Evolutionary conservation across 2,329 filamentous ascomycete genomes (phyloP), one percentile per base, ranked within the genome.

Genomic region (Diaporthe sp.): DNA sequence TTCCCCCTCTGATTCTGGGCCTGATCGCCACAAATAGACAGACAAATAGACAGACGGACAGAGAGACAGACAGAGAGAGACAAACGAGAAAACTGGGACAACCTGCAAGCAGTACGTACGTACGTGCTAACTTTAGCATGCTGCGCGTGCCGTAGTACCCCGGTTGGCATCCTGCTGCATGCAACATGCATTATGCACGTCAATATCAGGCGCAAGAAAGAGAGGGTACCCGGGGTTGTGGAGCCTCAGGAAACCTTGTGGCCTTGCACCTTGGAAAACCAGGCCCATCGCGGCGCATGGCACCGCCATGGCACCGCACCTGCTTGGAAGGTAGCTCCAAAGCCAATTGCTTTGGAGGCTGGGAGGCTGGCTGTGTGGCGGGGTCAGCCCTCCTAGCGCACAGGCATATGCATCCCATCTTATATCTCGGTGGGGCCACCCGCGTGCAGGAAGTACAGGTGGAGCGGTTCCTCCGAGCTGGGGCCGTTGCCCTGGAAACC

Each of bases 341-440:
- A 66, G 63, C 39, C 63, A 66, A 66, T 65, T 35, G 61, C 19
- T 4, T n/a, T 35, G 44, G 42, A 66, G 63, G 63, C 30, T 66
- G 63, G 47, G 32, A 51, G 63, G 47, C 30, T 39, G 63, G 63
- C 47, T 37, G 44, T 51, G 47, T 13, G 32, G 63, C 32, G 44
- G 63, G 63, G 63, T 53, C 47, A 68, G 63, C 63, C 63, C 63
- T 35, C 27, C 63, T 68, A 39, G 63, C 63, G 63, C 63, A 68
- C 63, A 68, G 63, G 47, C 63, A 53, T 68, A 66, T 66, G 63
- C 63, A 53, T 27, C 27, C 63, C 30, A 66, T 37, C 32, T 32
- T 37, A 66, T 35, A 42, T 42, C 37, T 22, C 13, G 39, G 59
- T 63, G 59, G 59, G 59, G 25, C 59, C 25, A 19, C 37, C n/a